These are phyloP conservation scores for Isochrysis galbana DNA, from an alignment of 78 protist genomes.

Conservation along the genomic window DNA sequence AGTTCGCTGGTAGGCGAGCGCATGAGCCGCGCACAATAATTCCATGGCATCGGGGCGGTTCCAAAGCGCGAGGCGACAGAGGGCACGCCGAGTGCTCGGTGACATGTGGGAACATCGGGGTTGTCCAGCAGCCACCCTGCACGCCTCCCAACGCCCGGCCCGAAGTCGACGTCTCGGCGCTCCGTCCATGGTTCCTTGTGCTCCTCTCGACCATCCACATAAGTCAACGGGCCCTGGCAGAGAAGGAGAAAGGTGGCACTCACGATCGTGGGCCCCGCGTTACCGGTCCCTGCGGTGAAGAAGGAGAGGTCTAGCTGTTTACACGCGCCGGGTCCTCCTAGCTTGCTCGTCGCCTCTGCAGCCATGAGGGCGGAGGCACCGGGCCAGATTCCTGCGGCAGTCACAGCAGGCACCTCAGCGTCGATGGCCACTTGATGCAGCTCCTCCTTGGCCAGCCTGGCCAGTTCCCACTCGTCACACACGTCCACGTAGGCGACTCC, in stretches of 20 bases:
- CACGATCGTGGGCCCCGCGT: not conserved
- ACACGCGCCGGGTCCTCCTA: not conserved
- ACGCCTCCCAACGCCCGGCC: not conserved
- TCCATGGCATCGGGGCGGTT: not conserved
- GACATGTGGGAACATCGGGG: not conserved
- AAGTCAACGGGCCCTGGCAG: too few relatives aligned
- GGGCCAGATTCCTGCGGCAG: not conserved
- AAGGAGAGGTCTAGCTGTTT: not conserved
- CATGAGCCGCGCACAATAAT: too few relatives aligned
- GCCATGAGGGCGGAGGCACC: not conserved
- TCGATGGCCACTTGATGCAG: not conserved
- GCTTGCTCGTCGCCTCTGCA: not conserved
- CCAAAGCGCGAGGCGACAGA: not conserved
- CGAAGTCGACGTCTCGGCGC: not conserved
- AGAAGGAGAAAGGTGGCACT: conserved; percentile 5
- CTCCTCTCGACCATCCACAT: not conserved
- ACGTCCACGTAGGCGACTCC: not conserved
- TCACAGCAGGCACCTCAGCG: not conserved
- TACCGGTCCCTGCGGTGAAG: conserved; percentile 9
- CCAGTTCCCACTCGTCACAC: not conserved
- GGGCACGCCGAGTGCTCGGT: not conserved
- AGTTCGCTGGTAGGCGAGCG: too few relatives aligned
- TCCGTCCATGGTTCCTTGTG: not conserved
- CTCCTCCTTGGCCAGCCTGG: not conserved
- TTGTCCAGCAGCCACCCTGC: not conserved